A percentile compares a stretch with the other conserved stretches of the same genome.
Evolutionary conservation across 208 protist genomes (phyloP).

Genomic region (Leishmania tarentolae): DNA sequence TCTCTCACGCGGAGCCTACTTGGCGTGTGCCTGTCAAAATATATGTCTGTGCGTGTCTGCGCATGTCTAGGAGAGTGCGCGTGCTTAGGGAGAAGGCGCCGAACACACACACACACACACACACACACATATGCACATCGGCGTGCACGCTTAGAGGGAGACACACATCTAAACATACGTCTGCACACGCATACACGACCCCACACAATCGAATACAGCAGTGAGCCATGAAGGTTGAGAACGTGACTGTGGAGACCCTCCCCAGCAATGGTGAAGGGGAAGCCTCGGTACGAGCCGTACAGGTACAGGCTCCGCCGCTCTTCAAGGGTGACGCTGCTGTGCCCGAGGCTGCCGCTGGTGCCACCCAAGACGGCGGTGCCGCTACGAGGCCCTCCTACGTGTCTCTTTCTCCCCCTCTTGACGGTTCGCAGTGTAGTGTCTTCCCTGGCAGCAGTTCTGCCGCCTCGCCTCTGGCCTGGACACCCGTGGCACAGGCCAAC

Average conservation of each 20-base stretch:
- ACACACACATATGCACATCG: background rate
- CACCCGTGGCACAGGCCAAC: slow-evolving; percentile 16
- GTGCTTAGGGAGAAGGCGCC: background rate
- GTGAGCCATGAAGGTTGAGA: slow-evolving; percentile 19
- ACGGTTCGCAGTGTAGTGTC: background rate
- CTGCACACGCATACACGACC: background rate
- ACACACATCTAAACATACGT: background rate
- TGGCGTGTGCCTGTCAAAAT: background rate
- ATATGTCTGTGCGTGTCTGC: background rate
- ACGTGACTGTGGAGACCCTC: slow-evolving; percentile 16
- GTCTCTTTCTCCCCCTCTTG: background rate
- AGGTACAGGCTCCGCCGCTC: background rate
- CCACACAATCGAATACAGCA: background rate
- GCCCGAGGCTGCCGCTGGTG: background rate
- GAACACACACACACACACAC: background rate
- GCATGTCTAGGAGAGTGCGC: background rate
- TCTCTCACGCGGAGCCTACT: background rate
- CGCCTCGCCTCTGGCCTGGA: background rate
- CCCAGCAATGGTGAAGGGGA: background rate
- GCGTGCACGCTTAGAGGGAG: too few species aligned
- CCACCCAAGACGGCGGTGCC: background rate
- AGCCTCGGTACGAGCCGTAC: background rate
- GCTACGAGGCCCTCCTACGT: background rate
- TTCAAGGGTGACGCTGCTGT: background rate
- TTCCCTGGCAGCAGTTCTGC: background rate